Base-by-base conservation (phyloP, 2,329 filamentous ascomycete species). In the Claviceps sp. region DNA sequence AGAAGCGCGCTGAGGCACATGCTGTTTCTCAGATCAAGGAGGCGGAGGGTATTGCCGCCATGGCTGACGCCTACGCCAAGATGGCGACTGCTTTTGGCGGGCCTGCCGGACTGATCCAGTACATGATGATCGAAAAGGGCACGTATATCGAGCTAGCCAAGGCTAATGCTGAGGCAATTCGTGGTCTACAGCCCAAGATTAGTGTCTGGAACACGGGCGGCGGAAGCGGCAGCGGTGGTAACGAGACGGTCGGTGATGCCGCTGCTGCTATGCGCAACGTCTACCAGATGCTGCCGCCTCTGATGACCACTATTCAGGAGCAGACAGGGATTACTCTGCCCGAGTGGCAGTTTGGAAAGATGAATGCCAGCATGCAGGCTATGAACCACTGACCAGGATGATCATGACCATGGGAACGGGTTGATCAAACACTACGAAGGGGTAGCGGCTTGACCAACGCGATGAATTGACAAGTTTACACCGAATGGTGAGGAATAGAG, bases 51-150 rank as follows among this genome's bases (percentile, higher is more conserved):
- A 71, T 91, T 38, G 66, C 72, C 0, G 85, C 87, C 60, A 88
- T 89, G 80, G 87, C 88, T 1, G 81, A 84, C 52, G 87, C 86
- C n/a, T 94, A 93, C 67, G 75, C 73, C 56, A 80, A 83, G 60
- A 75, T 94, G 62, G 75, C 83, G 2, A 67, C 75, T 1, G 87
- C 87, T 0, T 81, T 94, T 46, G 88, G 88, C 54, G 88, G 89
- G 0, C 85, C 89, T 2, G 77, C 82, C 38, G 86, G 85, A 34
- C 74, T 95, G 53, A 73, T 94, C 60, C 84, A 90, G 65, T 91
- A 86, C 73, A 77, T 91, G 69, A 94, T 94, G 89, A 81, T 95
- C 63, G 84, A 90, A 70, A 84, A 84, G 66, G 84, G 84, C 59
- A 87, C 84, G 0, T 91, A 88, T 66, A 78, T 87, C 63, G 77